Percentiles rank a stretch among this genome's conserved stretches.
phyloP scores from a whole-genome alignment of 1,139 yeast genomes.

The Yamadazyma songkhlaensis region DNA sequence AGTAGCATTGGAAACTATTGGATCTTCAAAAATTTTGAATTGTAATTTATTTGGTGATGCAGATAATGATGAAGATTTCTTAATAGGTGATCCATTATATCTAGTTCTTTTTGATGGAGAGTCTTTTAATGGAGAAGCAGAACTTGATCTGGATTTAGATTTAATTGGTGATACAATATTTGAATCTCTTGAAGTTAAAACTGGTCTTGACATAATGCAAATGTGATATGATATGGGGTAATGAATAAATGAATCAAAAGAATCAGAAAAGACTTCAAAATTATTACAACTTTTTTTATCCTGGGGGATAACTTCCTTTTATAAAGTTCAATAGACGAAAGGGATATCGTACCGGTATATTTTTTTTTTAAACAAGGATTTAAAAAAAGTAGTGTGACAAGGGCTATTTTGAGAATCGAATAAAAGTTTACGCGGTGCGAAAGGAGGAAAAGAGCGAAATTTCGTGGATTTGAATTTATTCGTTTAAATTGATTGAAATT shows the following conservation, averaged over 20 bases:
- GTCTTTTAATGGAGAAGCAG: slow-evolving; percentile 13
- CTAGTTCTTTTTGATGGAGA: slow-evolving; percentile 31
- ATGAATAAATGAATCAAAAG: neutral
- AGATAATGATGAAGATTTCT: slow-evolving; percentile 14
- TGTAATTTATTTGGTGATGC: slow-evolving; percentile 15
- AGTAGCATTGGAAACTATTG: slow-evolving; percentile 8
- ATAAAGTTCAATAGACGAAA: slow-evolving; percentile 3
- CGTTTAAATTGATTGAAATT: slow-evolving; percentile 1
- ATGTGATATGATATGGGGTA: neutral
- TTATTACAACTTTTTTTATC: too few relatives aligned
- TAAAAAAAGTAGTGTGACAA: neutral
- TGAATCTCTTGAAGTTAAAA: slow-evolving; percentile 12
- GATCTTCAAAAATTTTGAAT: slow-evolving; percentile 41
- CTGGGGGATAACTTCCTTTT: neutral
- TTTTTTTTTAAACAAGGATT: neutral
- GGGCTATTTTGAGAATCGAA: neutral
- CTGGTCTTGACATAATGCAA: slow-evolving; percentile 10
- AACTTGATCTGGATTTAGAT: slow-evolving; percentile 10
- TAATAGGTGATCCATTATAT: slow-evolving; percentile 23
- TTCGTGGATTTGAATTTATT: neutral
- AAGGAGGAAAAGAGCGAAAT: neutral
- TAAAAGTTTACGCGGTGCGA: slow-evolving; percentile 1
- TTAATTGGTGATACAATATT: slow-evolving; percentile 21
- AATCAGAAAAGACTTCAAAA: too few relatives aligned
- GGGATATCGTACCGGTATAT: slow-evolving; percentile 1